phyloP scores from a whole-genome alignment of 345 rosid genomes.

The Boechera divaricarpa region DNA sequence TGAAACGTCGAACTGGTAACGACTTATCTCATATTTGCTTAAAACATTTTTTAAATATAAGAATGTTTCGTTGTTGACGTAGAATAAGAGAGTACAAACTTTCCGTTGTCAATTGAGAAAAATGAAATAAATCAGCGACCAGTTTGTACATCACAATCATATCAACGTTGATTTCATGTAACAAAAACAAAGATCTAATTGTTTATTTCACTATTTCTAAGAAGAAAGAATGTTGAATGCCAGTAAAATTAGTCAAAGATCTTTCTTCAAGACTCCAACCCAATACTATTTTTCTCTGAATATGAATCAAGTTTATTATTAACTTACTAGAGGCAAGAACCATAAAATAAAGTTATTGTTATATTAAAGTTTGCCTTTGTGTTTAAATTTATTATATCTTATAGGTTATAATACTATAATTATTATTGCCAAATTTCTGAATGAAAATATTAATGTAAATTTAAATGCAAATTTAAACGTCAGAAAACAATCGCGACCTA shows the following conservation, averaged over 20 bases:
- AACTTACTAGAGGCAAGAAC: neutral
- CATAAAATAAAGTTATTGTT: neutral
- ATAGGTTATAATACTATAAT: too few species aligned
- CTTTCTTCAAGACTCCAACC: neutral
- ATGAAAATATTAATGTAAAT: neutral
- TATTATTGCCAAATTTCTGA: too few species aligned
- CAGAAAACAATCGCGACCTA: too few species aligned
- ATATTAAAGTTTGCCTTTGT: neutral
- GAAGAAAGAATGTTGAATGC: conserved; percentile 6
- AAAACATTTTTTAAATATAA: neutral
- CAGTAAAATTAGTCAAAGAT: conserved; percentile 12
- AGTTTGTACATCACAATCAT: conserved; percentile 14
- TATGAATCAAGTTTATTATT: neutral
- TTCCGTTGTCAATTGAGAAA: conserved; percentile 14
- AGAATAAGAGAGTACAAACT: neutral
- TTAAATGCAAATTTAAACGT: neutral
- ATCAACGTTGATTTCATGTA: conserved; percentile 35
- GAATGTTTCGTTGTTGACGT: neutral
- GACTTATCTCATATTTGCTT: neutral
- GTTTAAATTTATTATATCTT: neutral
- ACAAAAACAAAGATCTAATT: neutral
- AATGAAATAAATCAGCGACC: conserved; percentile 14
- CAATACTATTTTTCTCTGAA: neutral
- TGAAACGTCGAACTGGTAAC: neutral
- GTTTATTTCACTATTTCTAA: neutral